phyloP scores from a whole-genome alignment of 345 rosid species.

The Alliaria petiolata region DNA sequence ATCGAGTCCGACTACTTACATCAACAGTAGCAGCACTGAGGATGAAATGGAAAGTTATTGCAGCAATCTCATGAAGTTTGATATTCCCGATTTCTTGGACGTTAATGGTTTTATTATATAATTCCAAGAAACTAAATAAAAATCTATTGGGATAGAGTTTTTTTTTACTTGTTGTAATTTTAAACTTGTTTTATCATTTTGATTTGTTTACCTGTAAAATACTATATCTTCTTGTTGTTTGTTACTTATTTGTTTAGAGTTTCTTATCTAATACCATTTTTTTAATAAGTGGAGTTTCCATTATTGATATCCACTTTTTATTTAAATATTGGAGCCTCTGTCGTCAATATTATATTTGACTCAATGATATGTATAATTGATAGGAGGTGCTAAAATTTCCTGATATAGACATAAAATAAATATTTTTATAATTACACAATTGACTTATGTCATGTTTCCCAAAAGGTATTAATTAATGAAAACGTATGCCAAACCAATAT shows the following conservation, averaged over 20 bases:
- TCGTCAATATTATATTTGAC: conserved; percentile 12
- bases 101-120: conserved; percentile 51
- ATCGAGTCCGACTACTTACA: conserved; percentile 54
- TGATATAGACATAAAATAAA: conserved; percentile 26
- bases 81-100: conserved; percentile 55
- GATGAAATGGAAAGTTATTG: conserved; percentile 81
- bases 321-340: conserved; percentile 6
- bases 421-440: conserved; percentile 10
- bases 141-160: background rate
- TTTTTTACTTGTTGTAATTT: background rate
- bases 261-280: no score
- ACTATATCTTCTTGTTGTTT: no score
- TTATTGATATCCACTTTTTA: conserved; percentile 26
- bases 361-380: conserved; percentile 12
- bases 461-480: conserved; percentile 29
- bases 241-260: no score
- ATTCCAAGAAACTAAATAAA: background rate
- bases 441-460: conserved; percentile 37
- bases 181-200: background rate
- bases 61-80: conserved; percentile 58
- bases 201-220: no score
- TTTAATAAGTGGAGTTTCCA: conserved; percentile 27
- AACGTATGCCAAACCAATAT: conserved; percentile 22
- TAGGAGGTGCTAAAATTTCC: conserved; percentile 28
- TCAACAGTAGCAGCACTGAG: conserved; percentile 52